Evolutionary conservation across 1,139 yeast genomes (phyloP).

Genomic region (Pichia sp.): DNA sequence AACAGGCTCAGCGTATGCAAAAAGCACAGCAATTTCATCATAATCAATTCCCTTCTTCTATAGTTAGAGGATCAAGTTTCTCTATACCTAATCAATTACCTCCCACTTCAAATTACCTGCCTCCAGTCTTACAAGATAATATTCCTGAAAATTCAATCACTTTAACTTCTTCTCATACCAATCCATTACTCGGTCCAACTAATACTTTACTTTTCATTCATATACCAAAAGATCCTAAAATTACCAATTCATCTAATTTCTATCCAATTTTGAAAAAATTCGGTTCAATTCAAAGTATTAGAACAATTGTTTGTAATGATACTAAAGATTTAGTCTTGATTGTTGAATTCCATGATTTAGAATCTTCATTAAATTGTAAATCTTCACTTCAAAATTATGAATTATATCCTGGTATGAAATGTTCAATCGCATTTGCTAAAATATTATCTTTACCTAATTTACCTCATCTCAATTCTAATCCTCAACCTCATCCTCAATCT

Average conservation of each 20-base stretch:
- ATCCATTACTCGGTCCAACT: slow-evolving; percentile 68
- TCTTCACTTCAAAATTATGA: slow-evolving; percentile 76
- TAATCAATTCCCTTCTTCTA: slow-evolving; percentile 4
- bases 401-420: slow-evolving; percentile 62
- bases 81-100: slow-evolving; percentile 11
- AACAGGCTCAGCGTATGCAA: slow-evolving; percentile 14
- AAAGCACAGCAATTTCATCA: not conserved
- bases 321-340: slow-evolving; percentile 41
- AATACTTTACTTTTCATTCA: slow-evolving; percentile 71
- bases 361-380: slow-evolving; percentile 71
- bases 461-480: not conserved
- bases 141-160: slow-evolving; percentile 42
- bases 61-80: slow-evolving; percentile 15
- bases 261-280: slow-evolving; percentile 34
- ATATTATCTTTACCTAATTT: slow-evolving; percentile 32
- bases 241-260: slow-evolving; percentile 26
- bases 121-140: slow-evolving; percentile 42
- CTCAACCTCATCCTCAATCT: not conserved
- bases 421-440: slow-evolving; percentile 64
- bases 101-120: slow-evolving; percentile 5
- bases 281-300: slow-evolving; percentile 51
- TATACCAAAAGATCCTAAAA: slow-evolving; percentile 40
- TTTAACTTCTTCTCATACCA: slow-evolving; percentile 59
- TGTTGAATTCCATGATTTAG: slow-evolving; percentile 65
- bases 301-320: slow-evolving; percentile 41